Conservation (phyloP, 176 grass and related monocot genomes). For the Metroxylon sagu region DNA sequence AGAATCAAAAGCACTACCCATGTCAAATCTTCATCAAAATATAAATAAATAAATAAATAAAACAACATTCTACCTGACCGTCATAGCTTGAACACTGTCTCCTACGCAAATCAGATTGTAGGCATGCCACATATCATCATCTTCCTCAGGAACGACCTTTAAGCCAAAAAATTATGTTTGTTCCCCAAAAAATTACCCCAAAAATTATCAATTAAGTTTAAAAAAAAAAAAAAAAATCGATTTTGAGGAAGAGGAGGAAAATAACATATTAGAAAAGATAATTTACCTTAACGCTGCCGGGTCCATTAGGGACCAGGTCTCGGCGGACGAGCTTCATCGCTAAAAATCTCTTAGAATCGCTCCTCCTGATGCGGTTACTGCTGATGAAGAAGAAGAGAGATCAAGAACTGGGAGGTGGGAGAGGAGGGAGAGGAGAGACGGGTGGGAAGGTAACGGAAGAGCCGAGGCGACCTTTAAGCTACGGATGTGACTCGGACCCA, state of each 20-base stretch:
- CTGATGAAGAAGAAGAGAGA: too few species aligned
- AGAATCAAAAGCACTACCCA: too few species aligned
- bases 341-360: too few species aligned
- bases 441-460: too few species aligned
- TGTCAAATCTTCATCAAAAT: too few species aligned
- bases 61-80: slow-evolving; percentile 44
- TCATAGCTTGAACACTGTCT: slow-evolving; percentile 53
- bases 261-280: not conserved
- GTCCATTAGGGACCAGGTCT: slow-evolving; percentile 41
- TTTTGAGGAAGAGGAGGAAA: not conserved
- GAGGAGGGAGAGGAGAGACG: too few species aligned
- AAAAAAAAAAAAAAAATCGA: slow-evolving; percentile 4
- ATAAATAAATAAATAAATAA: slow-evolving; percentile 1
- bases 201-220: not conserved
- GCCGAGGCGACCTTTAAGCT: too few species aligned
- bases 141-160: slow-evolving; percentile 74
- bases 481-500: too few species aligned
- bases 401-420: too few species aligned
- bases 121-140: slow-evolving; percentile 91
- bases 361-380: too few species aligned
- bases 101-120: slow-evolving; percentile 75
- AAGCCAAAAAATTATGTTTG: not conserved
- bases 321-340: slow-evolving; percentile 60
- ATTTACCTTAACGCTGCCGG: slow-evolving; percentile 64
- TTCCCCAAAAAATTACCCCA: not conserved